Conservation (phyloP, 805 yeast species). For the Millerozyma acaciae region DNA sequence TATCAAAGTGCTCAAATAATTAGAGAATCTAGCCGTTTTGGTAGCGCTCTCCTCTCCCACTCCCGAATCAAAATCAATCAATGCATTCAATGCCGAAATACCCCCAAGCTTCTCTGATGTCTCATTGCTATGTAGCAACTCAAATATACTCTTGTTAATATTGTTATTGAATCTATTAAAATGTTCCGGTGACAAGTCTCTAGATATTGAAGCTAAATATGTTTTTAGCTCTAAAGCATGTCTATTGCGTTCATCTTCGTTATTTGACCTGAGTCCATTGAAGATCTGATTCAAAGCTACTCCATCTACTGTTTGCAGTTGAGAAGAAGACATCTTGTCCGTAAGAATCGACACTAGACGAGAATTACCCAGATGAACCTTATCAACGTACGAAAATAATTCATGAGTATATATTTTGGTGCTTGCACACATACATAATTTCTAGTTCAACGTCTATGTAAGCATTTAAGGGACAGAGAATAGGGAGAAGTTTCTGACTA, state of each 20-base stretch:
- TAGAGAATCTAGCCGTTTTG: conserved; percentile 87
- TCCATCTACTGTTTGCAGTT: conserved; percentile 41
- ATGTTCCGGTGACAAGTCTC: conserved; percentile 81
- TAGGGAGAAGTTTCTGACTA: conserved; percentile 93
- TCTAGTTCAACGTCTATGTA: no score
- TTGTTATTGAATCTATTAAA: conserved; percentile 78
- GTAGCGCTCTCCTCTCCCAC: conserved; percentile 75
- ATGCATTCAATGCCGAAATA: conserved; percentile 81
- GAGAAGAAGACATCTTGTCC: conserved; percentile 21
- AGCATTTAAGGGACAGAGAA: conserved; percentile 73
- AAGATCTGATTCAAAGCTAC: conserved; percentile 51
- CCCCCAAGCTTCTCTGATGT: conserved; percentile 80
- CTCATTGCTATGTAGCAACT: conserved; percentile 72
- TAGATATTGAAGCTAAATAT: conserved; percentile 66
- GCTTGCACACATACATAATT: no score
- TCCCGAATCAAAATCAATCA: conserved; percentile 80
- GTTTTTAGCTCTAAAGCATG: conserved; percentile 72
- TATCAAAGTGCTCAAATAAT: conserved; percentile 73
- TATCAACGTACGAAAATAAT: not conserved
- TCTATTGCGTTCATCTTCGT: conserved; percentile 39
- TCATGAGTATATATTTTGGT: no score
- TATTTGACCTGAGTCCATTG: conserved; percentile 42
- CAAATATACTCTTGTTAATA: conserved; percentile 83
- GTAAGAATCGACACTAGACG: no score
- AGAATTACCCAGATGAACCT: not conserved